These are phyloP conservation scores for Suhomyces bolitotheri DNA, from an alignment of 1,139 yeast genomes.

Conservation along the genomic window DNA sequence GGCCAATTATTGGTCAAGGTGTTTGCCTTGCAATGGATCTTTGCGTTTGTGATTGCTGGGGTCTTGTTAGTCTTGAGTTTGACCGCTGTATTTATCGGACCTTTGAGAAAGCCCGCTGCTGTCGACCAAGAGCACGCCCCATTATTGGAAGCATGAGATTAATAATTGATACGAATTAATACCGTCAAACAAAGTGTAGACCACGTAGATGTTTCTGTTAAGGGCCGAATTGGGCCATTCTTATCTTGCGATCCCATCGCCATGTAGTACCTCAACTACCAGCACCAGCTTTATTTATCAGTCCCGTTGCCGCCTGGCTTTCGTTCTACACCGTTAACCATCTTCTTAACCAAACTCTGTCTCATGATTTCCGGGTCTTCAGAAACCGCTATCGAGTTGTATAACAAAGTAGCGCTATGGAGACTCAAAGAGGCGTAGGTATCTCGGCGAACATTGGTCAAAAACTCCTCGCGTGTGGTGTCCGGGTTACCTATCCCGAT, in stretches of 20 bases:
- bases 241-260: constrained; percentile 1
- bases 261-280: too few species aligned
- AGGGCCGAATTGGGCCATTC: too few species aligned
- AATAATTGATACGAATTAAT: too few species aligned
- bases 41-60: constrained; percentile 68
- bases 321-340: constrained; percentile 42
- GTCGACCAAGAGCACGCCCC: constrained; percentile 12
- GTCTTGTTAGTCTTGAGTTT: constrained; percentile 50
- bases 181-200: too few species aligned
- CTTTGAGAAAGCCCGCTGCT: constrained; percentile 5
- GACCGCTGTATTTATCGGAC: constrained; percentile 38
- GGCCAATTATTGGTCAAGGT: constrained; percentile 68
- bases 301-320: too few species aligned
- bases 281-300: too few species aligned
- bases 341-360: constrained; percentile 58
- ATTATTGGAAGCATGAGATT: too few species aligned
- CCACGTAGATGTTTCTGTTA: too few species aligned
- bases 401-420: constrained; percentile 66
- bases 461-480: constrained; percentile 56
- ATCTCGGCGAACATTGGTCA: constrained; percentile 68
- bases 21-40: constrained; percentile 82
- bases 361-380: constrained; percentile 52
- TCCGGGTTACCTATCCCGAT: constrained; percentile 73
- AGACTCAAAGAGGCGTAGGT: constrained; percentile 69
- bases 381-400: constrained; percentile 63